Conservation (phyloP, 2,329 filamentous ascomycete species). For the Cladophialophora psammophila region DNA sequence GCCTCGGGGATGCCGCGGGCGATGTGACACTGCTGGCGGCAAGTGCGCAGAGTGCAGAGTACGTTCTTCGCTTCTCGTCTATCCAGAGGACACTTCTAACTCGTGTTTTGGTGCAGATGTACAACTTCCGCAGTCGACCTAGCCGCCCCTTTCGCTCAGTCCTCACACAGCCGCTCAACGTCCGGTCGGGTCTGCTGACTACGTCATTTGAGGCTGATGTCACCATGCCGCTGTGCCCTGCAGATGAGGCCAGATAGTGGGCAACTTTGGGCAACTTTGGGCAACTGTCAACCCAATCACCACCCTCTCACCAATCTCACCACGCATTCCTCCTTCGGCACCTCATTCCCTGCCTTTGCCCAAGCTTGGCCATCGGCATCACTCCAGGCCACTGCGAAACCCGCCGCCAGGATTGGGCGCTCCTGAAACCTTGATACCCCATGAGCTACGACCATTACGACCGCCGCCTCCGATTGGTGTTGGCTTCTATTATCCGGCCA, state of each 20-base stretch:
- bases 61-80: slow-evolving; percentile 40
- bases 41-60: slow-evolving; percentile 56
- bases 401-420: slow-evolving; percentile 1
- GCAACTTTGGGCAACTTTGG: background rate
- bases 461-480: slow-evolving; percentile 21
- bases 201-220: slow-evolving; percentile 36
- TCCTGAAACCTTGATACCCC: slow-evolving; percentile 19
- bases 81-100: slow-evolving; percentile 19
- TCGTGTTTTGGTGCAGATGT: slow-evolving; percentile 33
- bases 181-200: slow-evolving; percentile 47
- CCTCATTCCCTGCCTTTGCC: background rate
- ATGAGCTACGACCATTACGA: slow-evolving; percentile 22
- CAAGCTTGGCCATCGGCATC: background rate
- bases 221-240: slow-evolving; percentile 34
- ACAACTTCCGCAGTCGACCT: slow-evolving; percentile 44
- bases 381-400: background rate
- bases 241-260: slow-evolving; percentile 28
- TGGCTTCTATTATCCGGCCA: slow-evolving; percentile 15
- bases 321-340: slow-evolving; percentile 11
- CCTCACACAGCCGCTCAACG: slow-evolving; percentile 51
- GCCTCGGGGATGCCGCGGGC: slow-evolving; percentile 56
- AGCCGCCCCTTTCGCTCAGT: slow-evolving; percentile 49
- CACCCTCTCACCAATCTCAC: slow-evolving; percentile 11
- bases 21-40: slow-evolving; percentile 51
- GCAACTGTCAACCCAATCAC: slow-evolving; percentile 9